phyloP scores from a whole-genome alignment of 2,329 filamentous ascomycete genomes.

The Orbilia blumenaviensis region DNA sequence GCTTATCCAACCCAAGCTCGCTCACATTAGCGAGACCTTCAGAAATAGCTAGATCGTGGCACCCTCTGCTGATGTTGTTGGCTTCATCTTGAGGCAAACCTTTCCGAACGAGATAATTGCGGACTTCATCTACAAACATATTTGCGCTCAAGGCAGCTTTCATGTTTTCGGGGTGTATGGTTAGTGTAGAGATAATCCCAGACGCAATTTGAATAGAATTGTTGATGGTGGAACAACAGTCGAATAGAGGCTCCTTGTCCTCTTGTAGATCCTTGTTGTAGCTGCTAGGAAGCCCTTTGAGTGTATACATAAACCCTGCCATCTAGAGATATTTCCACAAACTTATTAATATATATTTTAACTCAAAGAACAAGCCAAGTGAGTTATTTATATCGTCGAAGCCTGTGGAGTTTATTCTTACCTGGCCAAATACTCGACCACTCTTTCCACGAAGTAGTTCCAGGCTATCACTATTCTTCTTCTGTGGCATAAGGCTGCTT shows the following conservation, averaged over 20 bases:
- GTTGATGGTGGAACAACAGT: conserved; percentile 80
- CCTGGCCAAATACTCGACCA: conserved; percentile 79
- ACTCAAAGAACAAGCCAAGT: no score
- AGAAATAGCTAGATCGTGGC: conserved; percentile 76
- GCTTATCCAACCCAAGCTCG: conserved; percentile 71
- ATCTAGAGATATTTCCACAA: conserved; percentile 15
- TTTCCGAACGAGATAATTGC: conserved; percentile 71
- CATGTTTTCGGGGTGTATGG: conserved; percentile 77
- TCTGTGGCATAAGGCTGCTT: conserved; percentile 80
- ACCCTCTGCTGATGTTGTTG: conserved; percentile 77
- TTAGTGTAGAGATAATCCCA: conserved; percentile 78
- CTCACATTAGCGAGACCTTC: conserved; percentile 72
- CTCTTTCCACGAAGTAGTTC: conserved; percentile 76
- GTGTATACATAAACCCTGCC: conserved; percentile 58
- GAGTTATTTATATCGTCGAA: no score
- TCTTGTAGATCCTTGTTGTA: conserved; percentile 96
- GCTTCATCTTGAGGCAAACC: conserved; percentile 82
- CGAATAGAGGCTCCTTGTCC: conserved; percentile 81
- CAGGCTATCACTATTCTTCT: conserved; percentile 82
- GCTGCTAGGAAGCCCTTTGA: conserved; percentile 78
- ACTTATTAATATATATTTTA: not conserved
- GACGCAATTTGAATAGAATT: conserved; percentile 85
- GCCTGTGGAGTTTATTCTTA: conserved; percentile 59
- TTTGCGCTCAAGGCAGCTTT: conserved; percentile 77
- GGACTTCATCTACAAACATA: conserved; percentile 79